Evolutionary conservation across 345 rosid genomes (phyloP), one percentile per base, ranked within the genome.

Genomic region (Durio zibethinus): DNA sequence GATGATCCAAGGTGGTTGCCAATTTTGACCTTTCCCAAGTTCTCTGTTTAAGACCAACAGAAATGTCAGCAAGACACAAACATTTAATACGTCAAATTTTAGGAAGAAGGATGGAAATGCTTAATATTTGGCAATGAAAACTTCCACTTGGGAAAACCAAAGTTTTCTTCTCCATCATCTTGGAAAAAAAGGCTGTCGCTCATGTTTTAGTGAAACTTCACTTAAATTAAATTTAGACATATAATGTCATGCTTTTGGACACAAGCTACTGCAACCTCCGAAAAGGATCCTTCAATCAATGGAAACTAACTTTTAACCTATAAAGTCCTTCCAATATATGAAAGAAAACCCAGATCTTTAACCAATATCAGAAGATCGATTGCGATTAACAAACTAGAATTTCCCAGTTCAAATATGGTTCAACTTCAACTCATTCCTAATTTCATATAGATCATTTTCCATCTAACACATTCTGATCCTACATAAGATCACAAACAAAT

Each of bases 1-100:
- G 75, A 70, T 86, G 93, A 86, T 97, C 97, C 83, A 97, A 85
- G n/a, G 93, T 88, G 61, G 89, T 75, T 47, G 99, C 98, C 79
- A 97, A 74, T 74, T 88, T 97, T 43, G 98, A 91, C 85, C 93
- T 91, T 86, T 96, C 98, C 98, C 99, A 94, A 38, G 98, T 94
- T 83, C 99, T 94, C 99, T 94, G 91, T 77, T 72, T 16, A 43
- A 62, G 3, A 80, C 57, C 74, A 83, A 76, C 2, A 82, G 70
- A 77, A 60, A 21, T 42, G 72, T 78, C 40, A 79, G 78, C 59
- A 47, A 53, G 72, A 68, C 1, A 36, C 20, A 43, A 56, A 48
- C 21, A 40, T 10, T 21, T 8, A 72, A 23, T 48, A 56, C 29
- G 54, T 9, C 16, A 59, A 57, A 23, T 45, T 21, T 52, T 42